Percentiles rank a stretch among this genome's conserved stretches.
phyloP scores from a whole-genome alignment of 345 rosid genomes.

The Kernera saxatilis region DNA sequence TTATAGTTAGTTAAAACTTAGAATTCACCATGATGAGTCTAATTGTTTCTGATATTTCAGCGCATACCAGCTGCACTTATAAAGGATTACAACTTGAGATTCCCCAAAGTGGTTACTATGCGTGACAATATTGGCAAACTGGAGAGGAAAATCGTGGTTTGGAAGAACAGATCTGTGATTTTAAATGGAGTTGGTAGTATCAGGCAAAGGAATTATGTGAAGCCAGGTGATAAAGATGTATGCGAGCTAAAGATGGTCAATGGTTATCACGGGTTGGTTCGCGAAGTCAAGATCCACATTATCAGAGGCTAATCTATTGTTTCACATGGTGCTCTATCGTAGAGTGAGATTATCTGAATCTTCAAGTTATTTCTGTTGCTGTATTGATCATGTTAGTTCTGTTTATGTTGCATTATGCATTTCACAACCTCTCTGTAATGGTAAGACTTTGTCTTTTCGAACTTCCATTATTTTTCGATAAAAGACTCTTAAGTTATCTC shows the following conservation, averaged over 20 bases:
- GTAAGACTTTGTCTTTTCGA: no score
- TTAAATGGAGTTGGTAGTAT: neutral
- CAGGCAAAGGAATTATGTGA: neutral
- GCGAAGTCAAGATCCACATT: neutral
- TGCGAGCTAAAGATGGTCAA: neutral
- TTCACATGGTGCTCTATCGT: no score
- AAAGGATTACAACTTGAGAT: slow-evolving; percentile 1
- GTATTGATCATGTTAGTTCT: no score
- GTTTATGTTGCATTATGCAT: no score
- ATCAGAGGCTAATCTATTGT: neutral
- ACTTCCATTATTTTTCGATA: no score
- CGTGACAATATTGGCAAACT: neutral
- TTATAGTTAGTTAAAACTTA: no score
- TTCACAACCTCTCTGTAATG: no score
- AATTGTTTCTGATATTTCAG: neutral
- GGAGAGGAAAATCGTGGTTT: neutral
- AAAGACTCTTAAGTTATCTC: no score
- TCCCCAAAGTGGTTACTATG: neutral
- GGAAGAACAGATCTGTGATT: neutral
- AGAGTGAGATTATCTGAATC: no score
- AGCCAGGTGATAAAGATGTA: neutral
- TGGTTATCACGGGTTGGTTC: neutral
- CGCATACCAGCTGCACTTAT: neutral
- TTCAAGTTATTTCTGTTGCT: no score
- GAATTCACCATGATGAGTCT: no score